Conservation (phyloP, 2,329 filamentous ascomycete species). For the Botrytis cinerea region DNA sequence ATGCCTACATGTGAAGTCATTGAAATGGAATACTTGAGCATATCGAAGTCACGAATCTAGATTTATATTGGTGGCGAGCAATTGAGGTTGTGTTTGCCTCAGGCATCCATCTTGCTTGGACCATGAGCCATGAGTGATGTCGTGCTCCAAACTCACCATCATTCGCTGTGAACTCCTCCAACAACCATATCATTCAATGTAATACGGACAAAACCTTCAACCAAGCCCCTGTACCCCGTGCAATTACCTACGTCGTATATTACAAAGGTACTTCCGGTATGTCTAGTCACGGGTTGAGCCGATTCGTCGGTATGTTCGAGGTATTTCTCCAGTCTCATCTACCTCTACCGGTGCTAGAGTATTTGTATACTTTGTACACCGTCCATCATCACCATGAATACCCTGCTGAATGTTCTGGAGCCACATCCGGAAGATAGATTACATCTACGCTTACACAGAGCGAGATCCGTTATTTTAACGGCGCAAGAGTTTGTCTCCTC, state of each 20-base stretch:
- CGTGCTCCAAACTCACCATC: slow-evolving; percentile 13
- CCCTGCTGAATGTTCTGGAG: slow-evolving; percentile 44
- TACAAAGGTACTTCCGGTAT: slow-evolving; percentile 7
- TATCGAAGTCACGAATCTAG: not conserved
- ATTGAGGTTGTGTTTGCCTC: not conserved
- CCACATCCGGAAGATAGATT: slow-evolving; percentile 72
- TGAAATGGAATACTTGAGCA: not conserved
- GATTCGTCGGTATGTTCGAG: slow-evolving; percentile 35
- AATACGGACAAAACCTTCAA: slow-evolving; percentile 8
- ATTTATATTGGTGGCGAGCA: not conserved
- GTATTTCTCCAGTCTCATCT: slow-evolving; percentile 26
- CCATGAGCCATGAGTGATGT: not conserved
- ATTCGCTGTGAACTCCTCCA: slow-evolving; percentile 7
- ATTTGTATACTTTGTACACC: slow-evolving; percentile 13
- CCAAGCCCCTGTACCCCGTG: slow-evolving; percentile 2
- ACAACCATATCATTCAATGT: not conserved
- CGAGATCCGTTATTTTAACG: slow-evolving; percentile 79
- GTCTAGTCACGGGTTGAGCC: slow-evolving; percentile 20
- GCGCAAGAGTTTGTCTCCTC: slow-evolving; percentile 57
- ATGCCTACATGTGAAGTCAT: not conserved
- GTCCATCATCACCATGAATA: slow-evolving; percentile 19
- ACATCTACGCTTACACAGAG: slow-evolving; percentile 78
- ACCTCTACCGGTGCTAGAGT: slow-evolving; percentile 12
- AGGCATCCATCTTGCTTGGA: not conserved
- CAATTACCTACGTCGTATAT: not conserved